Evolutionary conservation across 108 stramenopile genomes (phyloP), one percentile per base, ranked within the genome.

Genomic region (Asterionellopsis glacialis): DNA sequence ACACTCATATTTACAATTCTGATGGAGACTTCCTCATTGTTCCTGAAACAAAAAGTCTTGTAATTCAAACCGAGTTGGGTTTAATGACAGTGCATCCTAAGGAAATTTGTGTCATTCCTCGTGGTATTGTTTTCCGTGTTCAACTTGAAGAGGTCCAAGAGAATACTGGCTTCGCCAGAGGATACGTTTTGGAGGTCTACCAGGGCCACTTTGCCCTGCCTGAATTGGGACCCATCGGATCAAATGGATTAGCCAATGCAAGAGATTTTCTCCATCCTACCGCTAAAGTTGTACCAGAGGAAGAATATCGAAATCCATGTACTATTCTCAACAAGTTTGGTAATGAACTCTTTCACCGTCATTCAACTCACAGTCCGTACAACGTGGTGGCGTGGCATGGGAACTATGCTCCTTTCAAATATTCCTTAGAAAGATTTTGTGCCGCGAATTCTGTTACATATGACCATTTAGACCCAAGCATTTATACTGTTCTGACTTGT

Each of bases 351-450:
- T 95, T 88, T 57, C 65, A 49, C 3, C 65, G 79, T 13, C 23
- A 48, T n/a, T 61, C 64, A n/a, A 39, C 66, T 21, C 85, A 88
- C 38, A 85, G 83, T 10, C 97, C 97, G 12, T 95, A 87, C 80
- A 87, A 94, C 63, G 97, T 97, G 9, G 94, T 96, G 23, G 96
- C 96, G 0, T 97, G 90, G 91, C 95, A 95, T 64, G 97, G 94
- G 11, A 97, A 93, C 61, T 96, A 95, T 57, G 53, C 81, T 1
- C 95, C 97, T 22, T 97, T 65, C 91, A 95, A 94, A 49, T 96
- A 96, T 76, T 72, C 90, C 56, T 75, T 97, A 61, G 55, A 64
- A 0, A 76, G 76, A 40, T 97, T 97, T 73, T 82, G 80, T 64
- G 85, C 82, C 49, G 72, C 94, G 57, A 95, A 95, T 61, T 87